Conservation (phyloP, 2,329 filamentous ascomycete genomes). For the Microdochium trichocladiopsis region DNA sequence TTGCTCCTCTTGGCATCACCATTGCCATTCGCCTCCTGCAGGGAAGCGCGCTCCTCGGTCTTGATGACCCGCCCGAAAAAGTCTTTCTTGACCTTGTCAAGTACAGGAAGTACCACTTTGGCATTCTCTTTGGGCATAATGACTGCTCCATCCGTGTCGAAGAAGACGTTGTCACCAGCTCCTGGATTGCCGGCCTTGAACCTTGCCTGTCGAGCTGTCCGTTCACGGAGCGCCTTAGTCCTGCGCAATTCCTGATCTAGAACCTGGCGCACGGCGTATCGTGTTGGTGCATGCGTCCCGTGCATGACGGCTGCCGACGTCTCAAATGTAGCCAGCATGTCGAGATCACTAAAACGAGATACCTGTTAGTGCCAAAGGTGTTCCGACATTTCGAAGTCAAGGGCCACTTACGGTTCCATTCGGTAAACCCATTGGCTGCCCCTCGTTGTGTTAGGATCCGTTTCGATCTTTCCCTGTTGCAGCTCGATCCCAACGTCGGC, state of each 20-base stretch:
- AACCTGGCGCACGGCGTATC: constrained; percentile 91
- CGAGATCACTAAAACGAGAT: constrained; percentile 52
- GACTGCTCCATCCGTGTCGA: constrained; percentile 31
- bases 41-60: constrained; percentile 16
- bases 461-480: constrained; percentile 73
- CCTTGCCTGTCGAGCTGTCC: constrained; percentile 57
- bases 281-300: constrained; percentile 60
- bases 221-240: constrained; percentile 60
- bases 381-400: too few species aligned
- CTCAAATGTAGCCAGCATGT: constrained; percentile 68
- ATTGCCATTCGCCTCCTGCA: constrained; percentile 28
- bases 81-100: constrained; percentile 24
- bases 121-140: constrained; percentile 23
- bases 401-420: constrained; percentile 76
- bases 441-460: constrained; percentile 49
- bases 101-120: neutral
- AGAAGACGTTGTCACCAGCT: constrained; percentile 12
- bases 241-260: constrained; percentile 84
- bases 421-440: constrained; percentile 77
- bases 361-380: too few species aligned
- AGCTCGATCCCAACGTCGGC: constrained; percentile 75
- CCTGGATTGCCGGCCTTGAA: constrained; percentile 44
- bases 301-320: constrained; percentile 50
- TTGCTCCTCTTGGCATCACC: constrained; percentile 11
- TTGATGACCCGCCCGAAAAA: constrained; percentile 30